A percentile compares a stretch with the other conserved stretches of the same genome.
phyloP scores from a whole-genome alignment of 1,139 yeast species.

The Yamadazyma buinensis region DNA sequence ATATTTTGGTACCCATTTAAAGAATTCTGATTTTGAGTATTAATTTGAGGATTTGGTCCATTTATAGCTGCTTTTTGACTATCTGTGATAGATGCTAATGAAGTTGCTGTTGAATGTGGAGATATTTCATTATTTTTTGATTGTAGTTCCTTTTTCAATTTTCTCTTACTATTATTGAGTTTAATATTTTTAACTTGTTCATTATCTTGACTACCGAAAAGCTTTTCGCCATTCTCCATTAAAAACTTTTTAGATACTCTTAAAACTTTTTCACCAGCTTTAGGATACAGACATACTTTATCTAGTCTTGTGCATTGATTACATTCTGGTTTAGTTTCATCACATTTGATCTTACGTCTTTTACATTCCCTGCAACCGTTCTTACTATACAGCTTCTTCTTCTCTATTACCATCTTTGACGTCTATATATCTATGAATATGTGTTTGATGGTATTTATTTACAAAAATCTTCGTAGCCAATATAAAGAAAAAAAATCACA shows the following conservation, averaged over 20 bases:
- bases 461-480: too few relatives aligned
- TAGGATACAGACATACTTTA: conserved; percentile 33
- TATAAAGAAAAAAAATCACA: too few relatives aligned
- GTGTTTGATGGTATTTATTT: too few relatives aligned
- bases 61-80: background rate
- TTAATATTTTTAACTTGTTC: conserved; percentile 3
- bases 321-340: conserved; percentile 57
- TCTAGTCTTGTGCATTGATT: conserved; percentile 38
- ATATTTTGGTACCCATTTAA: too few relatives aligned
- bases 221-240: conserved; percentile 4
- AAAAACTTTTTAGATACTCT: conserved; percentile 22
- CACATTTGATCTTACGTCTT: conserved; percentile 47
- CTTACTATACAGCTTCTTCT: conserved; percentile 28
- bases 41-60: background rate
- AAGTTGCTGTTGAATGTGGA: background rate
- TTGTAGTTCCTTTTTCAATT: conserved; percentile 1
- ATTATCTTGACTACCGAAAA: background rate
- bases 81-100: background rate
- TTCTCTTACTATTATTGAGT: conserved; percentile 1
- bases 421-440: too few relatives aligned
- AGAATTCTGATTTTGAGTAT: background rate
- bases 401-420: conserved; percentile 4
- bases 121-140: background rate
- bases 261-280: conserved; percentile 29
- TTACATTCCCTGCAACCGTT: conserved; percentile 41